These are phyloP conservation scores for Anthracocystis setariae DNA, from an alignment of 1,284 basidiomycete species.

Conservation along the genomic window DNA sequence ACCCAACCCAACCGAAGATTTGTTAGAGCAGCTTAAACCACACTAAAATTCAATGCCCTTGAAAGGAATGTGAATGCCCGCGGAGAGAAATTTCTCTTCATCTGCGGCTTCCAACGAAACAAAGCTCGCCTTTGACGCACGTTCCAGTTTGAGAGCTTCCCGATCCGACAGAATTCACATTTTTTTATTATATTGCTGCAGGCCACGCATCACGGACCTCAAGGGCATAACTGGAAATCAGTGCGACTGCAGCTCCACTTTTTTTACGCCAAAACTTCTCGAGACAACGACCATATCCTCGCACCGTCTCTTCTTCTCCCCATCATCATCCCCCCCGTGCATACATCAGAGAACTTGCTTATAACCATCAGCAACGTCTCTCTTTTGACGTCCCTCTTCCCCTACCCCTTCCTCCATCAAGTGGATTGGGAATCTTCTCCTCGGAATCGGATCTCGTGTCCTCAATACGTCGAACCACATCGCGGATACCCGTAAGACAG, in stretches of 20 bases:
- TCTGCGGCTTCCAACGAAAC: constrained; percentile 19
- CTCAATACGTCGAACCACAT: background rate
- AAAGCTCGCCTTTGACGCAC: constrained; percentile 33
- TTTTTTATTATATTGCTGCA: constrained; percentile 2
- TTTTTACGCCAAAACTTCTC: background rate
- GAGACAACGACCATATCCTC: background rate
- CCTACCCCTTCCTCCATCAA: background rate
- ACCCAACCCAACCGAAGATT: no score
- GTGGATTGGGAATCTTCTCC: background rate
- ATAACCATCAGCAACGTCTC: no score
- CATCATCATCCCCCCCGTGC: no score
- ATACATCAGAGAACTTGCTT: no score
- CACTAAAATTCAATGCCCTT: no score
- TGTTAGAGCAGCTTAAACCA: no score
- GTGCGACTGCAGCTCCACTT: constrained; percentile 3
- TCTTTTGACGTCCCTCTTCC: background rate
- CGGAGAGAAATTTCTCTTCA: no score
- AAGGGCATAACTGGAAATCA: no score
- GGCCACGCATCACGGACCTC: no score
- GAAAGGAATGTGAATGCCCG: no score
- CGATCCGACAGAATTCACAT: background rate
- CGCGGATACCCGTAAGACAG: background rate
- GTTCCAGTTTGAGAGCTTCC: constrained; percentile 24
- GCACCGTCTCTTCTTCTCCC: background rate
- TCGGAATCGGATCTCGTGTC: background rate